These are phyloP conservation scores for Haematococcus sp. DNA, from an alignment of 139 green algal genomes.

Conservation along the genomic window DNA sequence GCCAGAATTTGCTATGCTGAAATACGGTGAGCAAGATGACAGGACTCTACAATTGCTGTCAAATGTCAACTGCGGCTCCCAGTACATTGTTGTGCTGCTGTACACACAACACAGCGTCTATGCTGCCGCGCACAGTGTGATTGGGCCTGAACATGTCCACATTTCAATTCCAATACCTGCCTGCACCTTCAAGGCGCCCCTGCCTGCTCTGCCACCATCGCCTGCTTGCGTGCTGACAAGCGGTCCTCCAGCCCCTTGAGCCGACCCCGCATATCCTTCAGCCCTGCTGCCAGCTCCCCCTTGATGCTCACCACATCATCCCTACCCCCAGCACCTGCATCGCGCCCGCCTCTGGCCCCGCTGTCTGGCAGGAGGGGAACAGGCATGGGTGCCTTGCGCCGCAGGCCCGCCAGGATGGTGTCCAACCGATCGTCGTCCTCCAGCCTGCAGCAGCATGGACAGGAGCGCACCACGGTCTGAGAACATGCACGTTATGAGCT, in stretches of 20 bases:
- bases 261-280: conserved; percentile 18
- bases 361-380: not conserved
- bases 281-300: conserved; percentile 18
- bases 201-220: too few species aligned
- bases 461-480: not conserved
- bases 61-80: too few species aligned
- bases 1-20: too few species aligned
- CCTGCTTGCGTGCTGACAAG: not conserved
- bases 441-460: conserved; percentile 35
- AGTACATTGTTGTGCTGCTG: too few species aligned
- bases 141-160: too few species aligned
- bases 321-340: not conserved
- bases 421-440: conserved; percentile 61
- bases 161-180: too few species aligned
- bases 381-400: conserved; percentile 30
- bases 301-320: conserved; percentile 16
- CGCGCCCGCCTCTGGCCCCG: not conserved
- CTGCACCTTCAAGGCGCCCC: too few species aligned
- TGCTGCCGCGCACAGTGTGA: too few species aligned
- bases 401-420: conserved; percentile 47
- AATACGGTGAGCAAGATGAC: too few species aligned
- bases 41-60: too few species aligned
- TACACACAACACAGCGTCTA: too few species aligned
- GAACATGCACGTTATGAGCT: not conserved
- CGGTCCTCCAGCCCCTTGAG: conserved; percentile 21